Percentiles rank a stretch among this genome's conserved stretches.
These are phyloP conservation scores for Dioszegia hungarica DNA, from an alignment of 768 basidiomycete species.

Conservation along the genomic window DNA sequence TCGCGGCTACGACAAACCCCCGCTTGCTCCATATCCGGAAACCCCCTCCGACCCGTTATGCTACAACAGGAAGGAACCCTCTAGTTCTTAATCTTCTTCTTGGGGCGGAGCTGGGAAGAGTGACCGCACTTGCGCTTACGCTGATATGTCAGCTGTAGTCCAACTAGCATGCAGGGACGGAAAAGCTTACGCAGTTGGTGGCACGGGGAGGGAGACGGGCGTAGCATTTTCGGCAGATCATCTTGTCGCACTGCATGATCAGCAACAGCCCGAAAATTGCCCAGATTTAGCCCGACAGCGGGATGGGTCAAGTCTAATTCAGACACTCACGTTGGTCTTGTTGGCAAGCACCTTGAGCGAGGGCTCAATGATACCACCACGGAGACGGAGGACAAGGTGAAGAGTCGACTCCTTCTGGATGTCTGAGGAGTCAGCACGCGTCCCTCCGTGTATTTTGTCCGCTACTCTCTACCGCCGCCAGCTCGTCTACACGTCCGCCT, in stretches of 20 bases:
- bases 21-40: background rate
- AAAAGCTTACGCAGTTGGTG: slow-evolving; percentile 86
- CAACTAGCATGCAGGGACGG: background rate
- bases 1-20: background rate
- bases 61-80: slow-evolving; percentile 9
- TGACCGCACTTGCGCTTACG: slow-evolving; percentile 50
- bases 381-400: slow-evolving; percentile 93
- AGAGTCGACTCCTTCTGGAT: slow-evolving; percentile 75
- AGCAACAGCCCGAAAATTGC: slow-evolving; percentile 1
- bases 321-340: slow-evolving; percentile 69
- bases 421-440: slow-evolving; percentile 27
- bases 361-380: slow-evolving; percentile 98
- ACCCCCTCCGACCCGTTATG: slow-evolving; percentile 1
- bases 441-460: too few relatives aligned
- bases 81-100: slow-evolving; percentile 83
- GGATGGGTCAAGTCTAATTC: background rate
- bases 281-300: background rate
- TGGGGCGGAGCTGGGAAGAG: slow-evolving; percentile 54
- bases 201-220: slow-evolving; percentile 98
- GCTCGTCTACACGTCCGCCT: too few relatives aligned
- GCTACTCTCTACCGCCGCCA: too few relatives aligned
- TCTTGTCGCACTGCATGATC: slow-evolving; percentile 72
- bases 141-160: slow-evolving; percentile 77
- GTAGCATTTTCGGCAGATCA: slow-evolving; percentile 99
- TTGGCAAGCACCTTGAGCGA: slow-evolving; percentile 94